Evolutionary conservation across 2,329 filamentous ascomycete species (phyloP).

Genomic region (Aureobasidium sp.): DNA sequence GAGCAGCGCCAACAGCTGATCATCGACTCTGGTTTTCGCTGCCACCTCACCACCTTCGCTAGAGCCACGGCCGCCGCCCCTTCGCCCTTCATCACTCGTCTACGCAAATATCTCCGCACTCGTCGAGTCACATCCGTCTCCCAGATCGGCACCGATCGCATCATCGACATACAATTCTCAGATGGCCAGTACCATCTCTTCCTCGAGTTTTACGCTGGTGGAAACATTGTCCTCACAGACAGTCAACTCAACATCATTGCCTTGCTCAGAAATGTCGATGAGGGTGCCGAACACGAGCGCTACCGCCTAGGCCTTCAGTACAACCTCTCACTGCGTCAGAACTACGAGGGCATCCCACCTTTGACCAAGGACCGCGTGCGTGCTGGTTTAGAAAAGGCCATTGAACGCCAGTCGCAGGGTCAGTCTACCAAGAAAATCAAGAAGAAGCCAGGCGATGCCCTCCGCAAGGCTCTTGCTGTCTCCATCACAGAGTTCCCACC

Average conservation of each 20-base stretch:
- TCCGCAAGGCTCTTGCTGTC: slow-evolving; percentile 73
- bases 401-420: slow-evolving; percentile 51
- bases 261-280: slow-evolving; percentile 70
- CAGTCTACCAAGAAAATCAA: slow-evolving; percentile 53
- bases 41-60: slow-evolving; percentile 85
- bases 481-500: slow-evolving; percentile 87
- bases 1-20: slow-evolving; percentile 83
- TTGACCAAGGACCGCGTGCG: slow-evolving; percentile 68
- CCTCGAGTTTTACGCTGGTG: slow-evolving; percentile 92
- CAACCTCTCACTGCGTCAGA: slow-evolving; percentile 73
- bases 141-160: slow-evolving; percentile 87
- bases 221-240: slow-evolving; percentile 91
- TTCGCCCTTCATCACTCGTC: slow-evolving; percentile 73
- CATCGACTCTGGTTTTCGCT: slow-evolving; percentile 91
- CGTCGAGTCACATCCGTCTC: slow-evolving; percentile 70
- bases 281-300: slow-evolving; percentile 77
- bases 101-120: slow-evolving; percentile 85
- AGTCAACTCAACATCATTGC: slow-evolving; percentile 73
- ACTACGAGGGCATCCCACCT: slow-evolving; percentile 66
- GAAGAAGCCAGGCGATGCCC: slow-evolving; percentile 64
- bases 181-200: slow-evolving; percentile 84
- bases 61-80: slow-evolving; percentile 79
- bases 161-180: slow-evolving; percentile 87
- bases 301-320: slow-evolving; percentile 73
- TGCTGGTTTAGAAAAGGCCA: slow-evolving; percentile 59